These are phyloP conservation scores for Phytophthora quininea DNA, from an alignment of 352 stramenopile species.

Conservation along the genomic window DNA sequence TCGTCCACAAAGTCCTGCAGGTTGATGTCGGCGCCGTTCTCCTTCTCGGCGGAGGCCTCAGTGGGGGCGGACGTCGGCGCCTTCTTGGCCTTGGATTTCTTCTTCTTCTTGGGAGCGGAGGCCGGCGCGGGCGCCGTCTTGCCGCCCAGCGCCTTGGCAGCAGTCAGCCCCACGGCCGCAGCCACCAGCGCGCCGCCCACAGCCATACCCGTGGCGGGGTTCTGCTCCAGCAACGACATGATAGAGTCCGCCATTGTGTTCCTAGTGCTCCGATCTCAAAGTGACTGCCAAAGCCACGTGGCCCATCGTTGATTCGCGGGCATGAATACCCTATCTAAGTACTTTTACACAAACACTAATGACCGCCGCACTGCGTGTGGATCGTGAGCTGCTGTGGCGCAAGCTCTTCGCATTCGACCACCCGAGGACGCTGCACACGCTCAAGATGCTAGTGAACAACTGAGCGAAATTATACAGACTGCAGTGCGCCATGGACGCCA, in stretches of 20 bases:
- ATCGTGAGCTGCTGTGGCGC: constrained; percentile 66
- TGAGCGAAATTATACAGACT: constrained; percentile 43
- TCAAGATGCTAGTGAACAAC: constrained; percentile 23
- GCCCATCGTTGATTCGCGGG: background rate
- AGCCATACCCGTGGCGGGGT: constrained; percentile 62
- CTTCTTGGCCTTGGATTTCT: constrained; percentile 45
- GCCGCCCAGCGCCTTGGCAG: constrained; percentile 66
- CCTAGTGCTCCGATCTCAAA: constrained; percentile 20
- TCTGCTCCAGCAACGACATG: constrained; percentile 69
- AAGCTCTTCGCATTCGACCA: constrained; percentile 75
- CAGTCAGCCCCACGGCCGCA: constrained; percentile 68
- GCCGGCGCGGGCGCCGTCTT: constrained; percentile 29
- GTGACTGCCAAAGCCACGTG: constrained; percentile 25
- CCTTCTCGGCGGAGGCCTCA: constrained; percentile 30
- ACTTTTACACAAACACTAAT: too few species aligned
- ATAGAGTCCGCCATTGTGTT: constrained; percentile 64
- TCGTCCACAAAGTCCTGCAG: constrained; percentile 78
- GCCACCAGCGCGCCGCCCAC: constrained; percentile 74
- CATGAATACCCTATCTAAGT: background rate
- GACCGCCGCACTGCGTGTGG: constrained; percentile 40
- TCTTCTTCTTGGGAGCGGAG: constrained; percentile 54
- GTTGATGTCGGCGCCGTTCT: constrained; percentile 54
- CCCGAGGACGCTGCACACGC: background rate
- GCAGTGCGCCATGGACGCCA: constrained; percentile 38
- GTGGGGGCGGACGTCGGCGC: constrained; percentile 22